Evolutionary conservation across 2,329 filamentous ascomycete genomes (phyloP).

Genomic region (Colletotrichum sp.): DNA sequence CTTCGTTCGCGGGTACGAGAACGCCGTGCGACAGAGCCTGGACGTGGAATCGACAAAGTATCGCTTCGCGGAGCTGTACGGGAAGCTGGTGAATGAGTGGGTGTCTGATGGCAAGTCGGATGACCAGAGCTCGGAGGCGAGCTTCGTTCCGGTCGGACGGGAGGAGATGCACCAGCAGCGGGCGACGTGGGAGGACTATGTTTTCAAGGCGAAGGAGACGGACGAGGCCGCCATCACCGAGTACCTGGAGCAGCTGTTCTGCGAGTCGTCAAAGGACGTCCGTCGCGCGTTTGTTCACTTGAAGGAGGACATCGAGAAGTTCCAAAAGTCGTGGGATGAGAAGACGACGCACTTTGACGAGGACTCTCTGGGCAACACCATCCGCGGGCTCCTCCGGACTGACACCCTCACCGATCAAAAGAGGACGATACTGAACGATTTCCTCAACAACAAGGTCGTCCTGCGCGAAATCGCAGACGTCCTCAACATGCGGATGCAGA

Average conservation of each 20-base stretch:
- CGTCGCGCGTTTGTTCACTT: slow-evolving; percentile 47
- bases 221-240: slow-evolving; percentile 48
- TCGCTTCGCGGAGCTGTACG: slow-evolving; percentile 61
- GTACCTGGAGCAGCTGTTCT: slow-evolving; percentile 59
- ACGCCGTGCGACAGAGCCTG: slow-evolving; percentile 50
- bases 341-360: slow-evolving; percentile 34
- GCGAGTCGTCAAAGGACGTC: slow-evolving; percentile 34
- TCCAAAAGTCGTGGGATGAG: slow-evolving; percentile 32
- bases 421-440: slow-evolving; percentile 41
- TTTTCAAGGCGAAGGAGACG: slow-evolving; percentile 55
- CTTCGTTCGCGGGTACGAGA: slow-evolving; percentile 51
- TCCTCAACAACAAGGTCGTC: slow-evolving; percentile 42
- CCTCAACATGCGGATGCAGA: slow-evolving; percentile 47
- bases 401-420: slow-evolving; percentile 48
- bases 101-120: slow-evolving; percentile 41
- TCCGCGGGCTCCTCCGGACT: slow-evolving; percentile 42
- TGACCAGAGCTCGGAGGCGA: slow-evolving; percentile 31
- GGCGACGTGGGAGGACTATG: slow-evolving; percentile 58
- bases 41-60: slow-evolving; percentile 57
- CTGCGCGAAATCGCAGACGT: slow-evolving; percentile 48
- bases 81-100: slow-evolving; percentile 60
- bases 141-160: slow-evolving; percentile 54
- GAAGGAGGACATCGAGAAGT: slow-evolving; percentile 39
- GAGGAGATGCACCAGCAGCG: slow-evolving; percentile 59
- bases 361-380: slow-evolving; percentile 33